These are phyloP conservation scores for Suhomyces maxii DNA, from an alignment of 1,139 yeast species.

Conservation along the genomic window DNA sequence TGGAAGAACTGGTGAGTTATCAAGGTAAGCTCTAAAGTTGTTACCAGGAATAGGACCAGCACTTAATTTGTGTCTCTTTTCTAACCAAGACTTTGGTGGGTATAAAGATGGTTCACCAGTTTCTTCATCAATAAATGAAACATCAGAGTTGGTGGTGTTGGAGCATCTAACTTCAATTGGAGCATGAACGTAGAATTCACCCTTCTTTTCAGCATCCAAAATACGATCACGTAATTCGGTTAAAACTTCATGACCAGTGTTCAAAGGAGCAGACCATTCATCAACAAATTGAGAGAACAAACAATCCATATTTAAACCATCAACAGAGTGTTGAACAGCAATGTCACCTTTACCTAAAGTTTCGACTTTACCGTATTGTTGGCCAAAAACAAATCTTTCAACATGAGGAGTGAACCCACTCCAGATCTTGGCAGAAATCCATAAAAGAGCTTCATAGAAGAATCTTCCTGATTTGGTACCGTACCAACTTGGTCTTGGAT, in stretches of 20 bases:
- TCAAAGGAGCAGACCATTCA: slow-evolving; percentile 94
- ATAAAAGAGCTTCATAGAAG: slow-evolving; percentile 75
- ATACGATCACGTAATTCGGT: slow-evolving; percentile 63
- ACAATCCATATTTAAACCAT: slow-evolving; percentile 94
- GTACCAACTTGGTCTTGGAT: slow-evolving; percentile 78
- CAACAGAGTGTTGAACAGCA: slow-evolving; percentile 79
- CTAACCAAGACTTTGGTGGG: slow-evolving; percentile 44
- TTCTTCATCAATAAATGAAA: slow-evolving; percentile 40
- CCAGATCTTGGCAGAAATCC: slow-evolving; percentile 70
- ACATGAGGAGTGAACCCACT: slow-evolving; percentile 81
- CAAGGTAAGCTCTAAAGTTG: slow-evolving; percentile 74
- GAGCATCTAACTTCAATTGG: slow-evolving; percentile 95
- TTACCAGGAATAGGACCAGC: slow-evolving; percentile 85
- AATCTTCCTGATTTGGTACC: slow-evolving; percentile 76
- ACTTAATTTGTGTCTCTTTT: slow-evolving; percentile 36
- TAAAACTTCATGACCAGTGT: slow-evolving; percentile 71
- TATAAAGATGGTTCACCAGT: slow-evolving; percentile 48
- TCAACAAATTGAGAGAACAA: slow-evolving; percentile 90
- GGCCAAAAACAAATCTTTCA: slow-evolving; percentile 79
- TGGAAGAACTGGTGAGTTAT: slow-evolving; percentile 67
- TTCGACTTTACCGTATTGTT: slow-evolving; percentile 79
- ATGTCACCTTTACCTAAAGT: slow-evolving; percentile 64
- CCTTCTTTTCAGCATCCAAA: slow-evolving; percentile 55
- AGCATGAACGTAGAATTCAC: slow-evolving; percentile 82
- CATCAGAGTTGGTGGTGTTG: slow-evolving; percentile 62